A percentile compares a stretch with the other conserved stretches of the same genome.
These are phyloP conservation scores for Fusarium sp. DNA, from an alignment of 2,329 filamentous ascomycete species.

Conservation along the genomic window DNA sequence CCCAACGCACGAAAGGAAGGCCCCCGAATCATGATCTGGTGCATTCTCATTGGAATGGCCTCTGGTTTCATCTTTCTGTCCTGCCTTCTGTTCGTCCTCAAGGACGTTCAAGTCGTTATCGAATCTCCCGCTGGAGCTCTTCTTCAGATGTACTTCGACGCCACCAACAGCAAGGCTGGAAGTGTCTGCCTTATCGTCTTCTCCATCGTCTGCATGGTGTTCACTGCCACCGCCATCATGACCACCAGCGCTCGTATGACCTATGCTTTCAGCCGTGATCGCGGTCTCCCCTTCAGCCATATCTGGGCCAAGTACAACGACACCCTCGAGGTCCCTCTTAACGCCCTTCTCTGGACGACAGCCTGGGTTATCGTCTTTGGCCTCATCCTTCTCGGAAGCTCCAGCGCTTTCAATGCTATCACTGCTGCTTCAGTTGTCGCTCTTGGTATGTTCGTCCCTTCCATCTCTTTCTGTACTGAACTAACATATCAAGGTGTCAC, in stretches of 20 bases:
- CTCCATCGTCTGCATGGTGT: slow-evolving; percentile 72
- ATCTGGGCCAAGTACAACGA: slow-evolving; percentile 72
- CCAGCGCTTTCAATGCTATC: slow-evolving; percentile 77
- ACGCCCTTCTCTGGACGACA: slow-evolving; percentile 71
- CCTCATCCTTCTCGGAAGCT: slow-evolving; percentile 75
- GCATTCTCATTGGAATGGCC: slow-evolving; percentile 70
- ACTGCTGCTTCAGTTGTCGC: slow-evolving; percentile 79
- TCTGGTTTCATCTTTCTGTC: slow-evolving; percentile 71
- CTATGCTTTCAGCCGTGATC: slow-evolving; percentile 73
- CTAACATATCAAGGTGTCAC: slow-evolving; percentile 58
- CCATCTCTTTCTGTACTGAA: slow-evolving; percentile 38
- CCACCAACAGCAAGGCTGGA: slow-evolving; percentile 70
- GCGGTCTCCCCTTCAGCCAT: slow-evolving; percentile 72
- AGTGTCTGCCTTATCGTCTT: slow-evolving; percentile 74
- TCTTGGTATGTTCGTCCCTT: slow-evolving; percentile 53
- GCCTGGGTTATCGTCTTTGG: slow-evolving; percentile 75
- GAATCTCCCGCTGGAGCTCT: slow-evolving; percentile 66
- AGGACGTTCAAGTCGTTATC: slow-evolving; percentile 68
- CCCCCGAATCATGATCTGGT: slow-evolving; percentile 74
- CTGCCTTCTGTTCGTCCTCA: slow-evolving; percentile 72
- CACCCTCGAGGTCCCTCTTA: slow-evolving; percentile 72
- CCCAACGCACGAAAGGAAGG: slow-evolving; percentile 68
- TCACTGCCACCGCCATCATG: slow-evolving; percentile 72
- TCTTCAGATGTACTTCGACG: slow-evolving; percentile 72
- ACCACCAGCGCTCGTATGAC: slow-evolving; percentile 74